A percentile compares a stretch with the other conserved stretches of the same genome.
phyloP scores from a whole-genome alignment of 2,329 filamentous ascomycete genomes.

The Myriosclerotinia duriaeana region DNA sequence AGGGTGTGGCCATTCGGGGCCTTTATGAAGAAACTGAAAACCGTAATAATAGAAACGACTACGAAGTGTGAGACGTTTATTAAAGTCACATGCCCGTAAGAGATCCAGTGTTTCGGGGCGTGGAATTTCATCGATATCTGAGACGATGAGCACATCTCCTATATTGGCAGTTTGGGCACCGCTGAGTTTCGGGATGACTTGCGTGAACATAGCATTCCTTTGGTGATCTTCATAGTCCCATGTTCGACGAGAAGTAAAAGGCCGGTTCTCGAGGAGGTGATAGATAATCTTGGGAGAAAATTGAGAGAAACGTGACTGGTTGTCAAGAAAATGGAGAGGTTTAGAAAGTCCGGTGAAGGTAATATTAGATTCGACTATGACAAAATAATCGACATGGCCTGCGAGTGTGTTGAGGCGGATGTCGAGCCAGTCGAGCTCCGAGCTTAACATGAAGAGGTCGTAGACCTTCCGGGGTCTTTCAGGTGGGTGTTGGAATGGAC shows the following conservation, averaged over 20 bases:
- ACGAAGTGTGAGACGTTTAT: slow-evolving; percentile 40
- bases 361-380: slow-evolving; percentile 59
- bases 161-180: slow-evolving; percentile 37
- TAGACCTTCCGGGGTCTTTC: slow-evolving; percentile 50
- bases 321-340: slow-evolving; percentile 52
- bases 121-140: slow-evolving; percentile 49
- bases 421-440: slow-evolving; percentile 65
- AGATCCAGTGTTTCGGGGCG: slow-evolving; percentile 42
- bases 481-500: slow-evolving; percentile 9
- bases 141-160: slow-evolving; percentile 47
- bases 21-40: slow-evolving; percentile 43
- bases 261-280: slow-evolving; percentile 50
- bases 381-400: slow-evolving; percentile 61
- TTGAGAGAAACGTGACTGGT: slow-evolving; percentile 50
- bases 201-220: slow-evolving; percentile 57
- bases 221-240: slow-evolving; percentile 54
- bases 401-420: slow-evolving; percentile 60
- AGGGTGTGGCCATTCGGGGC: slow-evolving; percentile 46
- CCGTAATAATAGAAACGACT: slow-evolving; percentile 43
- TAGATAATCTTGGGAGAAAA: slow-evolving; percentile 62
- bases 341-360: slow-evolving; percentile 61
- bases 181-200: slow-evolving; percentile 47
- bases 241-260: slow-evolving; percentile 43
- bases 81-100: slow-evolving; percentile 42
- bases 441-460: slow-evolving; percentile 62